These are phyloP conservation scores for Pinus taeda DNA, from an alignment of 75 land plant genomes.

Conservation along the genomic window DNA sequence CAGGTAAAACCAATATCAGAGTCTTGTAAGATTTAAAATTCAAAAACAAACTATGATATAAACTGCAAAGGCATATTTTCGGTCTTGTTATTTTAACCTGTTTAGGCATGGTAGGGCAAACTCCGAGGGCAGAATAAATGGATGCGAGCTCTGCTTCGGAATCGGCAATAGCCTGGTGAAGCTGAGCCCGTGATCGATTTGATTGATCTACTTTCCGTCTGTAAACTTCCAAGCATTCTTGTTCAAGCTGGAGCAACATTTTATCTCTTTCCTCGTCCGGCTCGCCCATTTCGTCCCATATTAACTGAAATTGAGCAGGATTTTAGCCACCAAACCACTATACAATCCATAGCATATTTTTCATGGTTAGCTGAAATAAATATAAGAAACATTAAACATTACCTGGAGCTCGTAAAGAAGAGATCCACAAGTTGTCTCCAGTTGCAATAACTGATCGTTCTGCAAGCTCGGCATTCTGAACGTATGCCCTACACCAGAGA, in stretches of 20 bases:
- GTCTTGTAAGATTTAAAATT: too few relatives aligned
- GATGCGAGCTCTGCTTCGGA: conserved; percentile 79
- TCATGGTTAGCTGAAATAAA: not conserved
- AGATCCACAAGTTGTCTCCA: conserved; percentile 82
- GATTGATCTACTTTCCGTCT: conserved; percentile 88
- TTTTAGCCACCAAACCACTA: not conserved
- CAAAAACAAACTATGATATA: too few relatives aligned
- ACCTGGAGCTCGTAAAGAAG: conserved; percentile 87
- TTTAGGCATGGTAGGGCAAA: conserved; percentile 49
- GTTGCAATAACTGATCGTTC: conserved; percentile 37
- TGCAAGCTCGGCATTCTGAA: conserved; percentile 17
- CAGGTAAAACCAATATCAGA: too few relatives aligned
- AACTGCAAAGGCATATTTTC: too few relatives aligned
- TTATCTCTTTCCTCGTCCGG: conserved; percentile 77
- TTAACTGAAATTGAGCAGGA: conserved; percentile 41
- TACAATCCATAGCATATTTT: not conserved
- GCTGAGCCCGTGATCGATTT: conserved; percentile 65
- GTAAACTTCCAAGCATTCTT: conserved; percentile 93
- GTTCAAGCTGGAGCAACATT: conserved; percentile 84
- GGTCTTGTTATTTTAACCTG: conserved; percentile 23
- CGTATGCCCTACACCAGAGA: too few relatives aligned
- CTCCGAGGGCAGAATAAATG: conserved; percentile 82
- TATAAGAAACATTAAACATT: not conserved
- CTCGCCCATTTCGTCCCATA: conserved; percentile 99
- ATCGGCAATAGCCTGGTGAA: conserved; percentile 83